Base-by-base conservation (phyloP, 768 basidiomycete genomes). In the Coprinopsis strossmayeri region DNA sequence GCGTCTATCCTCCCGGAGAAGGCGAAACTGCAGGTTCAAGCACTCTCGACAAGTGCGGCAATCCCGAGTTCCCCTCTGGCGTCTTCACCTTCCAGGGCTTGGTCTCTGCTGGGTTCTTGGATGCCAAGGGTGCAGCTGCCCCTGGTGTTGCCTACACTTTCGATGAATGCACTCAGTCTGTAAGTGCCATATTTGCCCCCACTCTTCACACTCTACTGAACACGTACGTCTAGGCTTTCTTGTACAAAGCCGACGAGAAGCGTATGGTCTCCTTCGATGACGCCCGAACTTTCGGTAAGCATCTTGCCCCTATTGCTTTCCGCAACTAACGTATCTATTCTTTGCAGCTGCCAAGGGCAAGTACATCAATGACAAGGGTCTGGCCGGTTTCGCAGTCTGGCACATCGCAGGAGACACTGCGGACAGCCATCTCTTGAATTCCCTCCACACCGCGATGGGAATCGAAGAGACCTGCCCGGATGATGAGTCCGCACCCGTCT, bases 81-180 rank as follows among this genome's bases (percentile, higher is more conserved):
- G 58, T 72, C 46, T 84, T 74, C 58, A 71, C 81, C 52, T 87
- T 83, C 66, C 77, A 75, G 66, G 79, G 74, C 1, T 58, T 89
- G 61, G 69, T 87, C 40, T 55, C 68, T 0, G 65, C 54, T 1
- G 79, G 81, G 5, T 84, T 77, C 68, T 64, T 88, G 49, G 70
- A 59, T 30, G 41, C 62, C 1, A 60, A 73, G 50, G 72, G 82
- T 3, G 62, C 64, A 5, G 62, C 73, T 13, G 74, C 75, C 7
- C 50, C 59, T 0, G 78, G 77, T 3, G 79, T 84, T 41, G 63
- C 68, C n/a, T 78, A 81, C 59, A 51, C 64, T 2, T 86, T 67
- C 54, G 85, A 90, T 53, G 59, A 68, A 2, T 90, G 87, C 69
- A 82, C 78, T 52, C 77, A 87, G 62, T 89, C 87, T 44, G 87